Evolutionary conservation across 2,329 filamentous ascomycete species (phyloP), one percentile per base, ranked within the genome.

Genomic region (Anisogramma anomala): DNA sequence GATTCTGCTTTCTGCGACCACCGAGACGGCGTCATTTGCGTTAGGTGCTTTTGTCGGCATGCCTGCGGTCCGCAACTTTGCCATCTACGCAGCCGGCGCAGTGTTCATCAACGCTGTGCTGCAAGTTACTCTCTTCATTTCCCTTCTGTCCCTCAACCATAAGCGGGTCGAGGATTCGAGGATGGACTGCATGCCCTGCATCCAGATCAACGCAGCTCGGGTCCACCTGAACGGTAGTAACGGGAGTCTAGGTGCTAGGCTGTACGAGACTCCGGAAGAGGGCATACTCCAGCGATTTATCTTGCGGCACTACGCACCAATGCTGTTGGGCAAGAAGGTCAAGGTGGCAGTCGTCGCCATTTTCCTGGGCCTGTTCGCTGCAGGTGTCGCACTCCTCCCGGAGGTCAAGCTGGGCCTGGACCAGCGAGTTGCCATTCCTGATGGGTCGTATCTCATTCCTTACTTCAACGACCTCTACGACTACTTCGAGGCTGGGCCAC

Each of bases 51-150:
- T 91, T 47, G 93, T 95, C 6, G 88, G 88, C 36, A 98, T 98
- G 91, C 91, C 93, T 13, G 91, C 91, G 2, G 93, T 98, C 32
- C 79, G 87, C 48, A 98, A 98, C 61, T 98, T 98, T 62, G 93
- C 91, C 13, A 80, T 89, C 3, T 98, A 98, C 57, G 91, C 91
- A 10, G 88, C 91, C 2, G 91, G 91, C 37, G 91, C 91, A 9
- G 91, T 98, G 9, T 80, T 96, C 52, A 89, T 98, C 69, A 98
- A 98, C 57, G 93, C 93, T 0, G 59, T 96, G n/a, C 67, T 98
- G 5, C 91, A 98, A 59, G 82, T 96, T 50, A 98, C 93, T 1
- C 89, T 96, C 78, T 98, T 98, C 56, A 75, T 95, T 28, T 89
- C 93, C 1, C 82, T 96, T 3, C 71, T 98, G 6, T 79, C 88